Evolutionary conservation across 2,329 filamentous ascomycete genomes (phyloP).

Genomic region (Fusarium paranaense): DNA sequence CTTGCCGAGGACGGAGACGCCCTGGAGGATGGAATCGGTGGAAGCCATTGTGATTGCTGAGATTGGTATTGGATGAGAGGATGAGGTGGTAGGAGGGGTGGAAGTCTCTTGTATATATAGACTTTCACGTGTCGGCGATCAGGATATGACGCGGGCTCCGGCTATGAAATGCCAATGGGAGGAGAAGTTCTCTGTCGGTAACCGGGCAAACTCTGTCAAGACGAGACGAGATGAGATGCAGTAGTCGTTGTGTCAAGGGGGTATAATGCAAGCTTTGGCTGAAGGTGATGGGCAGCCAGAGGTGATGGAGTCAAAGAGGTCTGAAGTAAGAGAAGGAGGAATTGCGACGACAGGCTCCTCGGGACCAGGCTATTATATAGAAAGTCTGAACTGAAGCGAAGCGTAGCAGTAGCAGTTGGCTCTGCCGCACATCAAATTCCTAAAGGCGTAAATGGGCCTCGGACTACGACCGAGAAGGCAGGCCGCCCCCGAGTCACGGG

Average conservation of each 20-base stretch:
- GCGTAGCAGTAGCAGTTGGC: constrained; percentile 3
- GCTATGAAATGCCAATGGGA: constrained; percentile 24
- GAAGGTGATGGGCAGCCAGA: not conserved
- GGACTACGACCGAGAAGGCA: constrained; percentile 38
- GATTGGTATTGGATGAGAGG: constrained; percentile 5
- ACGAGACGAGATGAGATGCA: not conserved
- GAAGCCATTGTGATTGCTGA: constrained; percentile 66
- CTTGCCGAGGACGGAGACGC: constrained; percentile 85
- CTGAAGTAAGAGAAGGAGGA: not conserved
- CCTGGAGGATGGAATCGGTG: constrained; percentile 83
- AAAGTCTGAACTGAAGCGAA: constrained; percentile 8
- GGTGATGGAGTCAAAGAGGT: not conserved
- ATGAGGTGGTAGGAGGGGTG: constrained; percentile 12
- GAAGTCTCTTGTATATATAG: constrained; percentile 22
- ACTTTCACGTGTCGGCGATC: constrained; percentile 51
- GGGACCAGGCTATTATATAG: constrained; percentile 28
- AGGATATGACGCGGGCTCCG: constrained; percentile 27
- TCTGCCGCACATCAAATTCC: constrained; percentile 37
- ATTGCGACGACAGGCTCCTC: not conserved
- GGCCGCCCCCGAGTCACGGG: constrained; percentile 25
- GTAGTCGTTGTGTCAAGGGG: not conserved
- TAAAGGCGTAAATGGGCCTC: constrained; percentile 32
- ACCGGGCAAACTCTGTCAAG: constrained; percentile 10
- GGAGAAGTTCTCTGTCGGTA: constrained; percentile 6
- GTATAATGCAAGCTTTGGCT: constrained; percentile 1